Base-by-base conservation (phyloP, 805 yeast genomes). In the Candida sakaeoensis region DNA sequence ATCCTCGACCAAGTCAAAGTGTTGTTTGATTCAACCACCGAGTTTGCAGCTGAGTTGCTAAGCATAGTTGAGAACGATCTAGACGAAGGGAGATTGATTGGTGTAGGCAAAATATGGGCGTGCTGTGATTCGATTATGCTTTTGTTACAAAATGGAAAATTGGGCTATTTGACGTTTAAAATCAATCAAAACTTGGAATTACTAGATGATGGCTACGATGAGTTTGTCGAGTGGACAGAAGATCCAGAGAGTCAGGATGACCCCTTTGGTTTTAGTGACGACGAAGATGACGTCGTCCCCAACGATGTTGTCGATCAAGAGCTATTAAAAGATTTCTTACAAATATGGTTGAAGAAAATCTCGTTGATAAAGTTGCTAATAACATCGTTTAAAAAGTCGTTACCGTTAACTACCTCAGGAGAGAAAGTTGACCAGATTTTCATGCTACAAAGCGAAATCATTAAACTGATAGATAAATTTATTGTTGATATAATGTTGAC, bases 41-140 rank as follows among this genome's bases (percentile, higher is more conserved):
- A 31, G 14, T 48, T 45, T 27, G 35, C 54, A 1, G 29, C 52
- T 23, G 53, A 49, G 29, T 39, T 50, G 10, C 13, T 17, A 15
- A 15, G 47, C 35, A 15, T 39, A 14, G 19, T 57, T 9, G 44
- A 47, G 37, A 15, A 28, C 8, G 34, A 29, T 2, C 37, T 41
- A 13, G 23, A 23, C 15, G 61, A 63, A 23, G 68, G 61, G 3
- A 67, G 90, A 49, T 60, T 85, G 22, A 60, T 77, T 1, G 65
- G 77, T 0, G 75, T 85, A 15, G 93, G 89, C 12, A 73, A 74
- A 52, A 65, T 85, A 3, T 86, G 95, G 95, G 70, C 77, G n/a
- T 57, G 65, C 24, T 82, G 89, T 54, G 85, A 80, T 41, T 50
- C 53, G 0, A 37, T 84, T 7, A 56, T 60, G 8, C 55, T 59